Evolutionary conservation across 345 rosid genomes (phyloP).

Genomic region (Hibiscus tridactylites): DNA sequence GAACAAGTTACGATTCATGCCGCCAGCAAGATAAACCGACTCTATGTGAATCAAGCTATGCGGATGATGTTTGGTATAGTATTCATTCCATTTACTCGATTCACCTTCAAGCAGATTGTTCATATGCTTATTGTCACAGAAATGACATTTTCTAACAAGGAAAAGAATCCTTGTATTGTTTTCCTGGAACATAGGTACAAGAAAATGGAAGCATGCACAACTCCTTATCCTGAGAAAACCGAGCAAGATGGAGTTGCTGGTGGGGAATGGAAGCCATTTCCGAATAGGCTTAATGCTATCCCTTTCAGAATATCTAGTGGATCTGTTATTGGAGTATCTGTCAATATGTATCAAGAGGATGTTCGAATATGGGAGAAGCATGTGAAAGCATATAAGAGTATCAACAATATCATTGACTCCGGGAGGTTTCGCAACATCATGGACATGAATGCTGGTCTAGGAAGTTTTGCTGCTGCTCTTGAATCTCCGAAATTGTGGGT

Average conservation of each 20-base stretch:
- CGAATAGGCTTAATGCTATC: constrained; percentile 29
- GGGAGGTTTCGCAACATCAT: constrained; percentile 8
- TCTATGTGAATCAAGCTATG: constrained; percentile 24
- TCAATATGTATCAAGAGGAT: constrained; percentile 27
- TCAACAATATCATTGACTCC: background rate
- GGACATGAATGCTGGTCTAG: constrained; percentile 9
- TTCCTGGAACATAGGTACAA: constrained; percentile 32
- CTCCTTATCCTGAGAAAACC: constrained; percentile 32
- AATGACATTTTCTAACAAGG: background rate
- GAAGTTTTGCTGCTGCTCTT: constrained; percentile 8
- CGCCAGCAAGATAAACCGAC: constrained; percentile 11
- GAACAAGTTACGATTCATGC: constrained; percentile 27
- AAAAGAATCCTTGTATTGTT: background rate
- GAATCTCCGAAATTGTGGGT: constrained; percentile 3
- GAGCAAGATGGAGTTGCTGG: constrained; percentile 23
- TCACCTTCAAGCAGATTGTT: background rate
- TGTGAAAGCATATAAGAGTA: constrained; percentile 32
- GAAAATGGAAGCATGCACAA: constrained; percentile 35
- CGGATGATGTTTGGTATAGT: constrained; percentile 36
- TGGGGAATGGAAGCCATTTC: constrained; percentile 33
- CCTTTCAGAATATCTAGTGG: constrained; percentile 43
- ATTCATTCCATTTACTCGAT: background rate
- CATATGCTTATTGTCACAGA: background rate
- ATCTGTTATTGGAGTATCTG: constrained; percentile 29
- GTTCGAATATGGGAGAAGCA: constrained; percentile 30